Evolutionary conservation across 306 rosid species (phyloP).

Genomic region (Datisca glomerata): DNA sequence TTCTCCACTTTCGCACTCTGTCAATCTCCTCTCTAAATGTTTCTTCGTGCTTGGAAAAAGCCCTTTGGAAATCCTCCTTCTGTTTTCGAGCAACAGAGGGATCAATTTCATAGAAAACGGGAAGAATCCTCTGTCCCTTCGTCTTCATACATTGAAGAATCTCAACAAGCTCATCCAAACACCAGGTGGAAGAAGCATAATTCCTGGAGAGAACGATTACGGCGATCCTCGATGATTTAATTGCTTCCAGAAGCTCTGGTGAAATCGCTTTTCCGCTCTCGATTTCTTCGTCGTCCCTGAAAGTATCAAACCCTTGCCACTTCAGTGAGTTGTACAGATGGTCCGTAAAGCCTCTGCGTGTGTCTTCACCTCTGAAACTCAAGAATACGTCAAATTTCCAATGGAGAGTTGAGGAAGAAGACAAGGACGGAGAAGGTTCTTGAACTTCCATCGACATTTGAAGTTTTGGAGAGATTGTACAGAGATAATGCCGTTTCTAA

Average conservation of each 20-base stretch:
- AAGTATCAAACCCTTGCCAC: not conserved
- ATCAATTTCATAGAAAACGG: slow-evolving; percentile 10
- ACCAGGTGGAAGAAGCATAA: slow-evolving; percentile 2
- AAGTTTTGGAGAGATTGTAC: no score
- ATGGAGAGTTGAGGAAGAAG: no score
- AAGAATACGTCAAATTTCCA: no score
- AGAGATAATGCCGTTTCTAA: no score
- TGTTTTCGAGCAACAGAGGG: slow-evolving; percentile 3
- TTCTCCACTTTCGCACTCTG: slow-evolving; percentile 1
- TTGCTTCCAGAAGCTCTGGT: not conserved
- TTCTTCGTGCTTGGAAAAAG: not conserved
- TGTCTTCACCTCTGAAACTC: no score
- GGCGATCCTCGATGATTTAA: not conserved
- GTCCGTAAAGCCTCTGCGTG: no score
- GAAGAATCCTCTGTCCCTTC: not conserved
- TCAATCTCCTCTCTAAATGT: not conserved
- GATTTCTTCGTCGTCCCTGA: not conserved
- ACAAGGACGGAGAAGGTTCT: no score
- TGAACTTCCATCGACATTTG: no score
- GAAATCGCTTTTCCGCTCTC: not conserved
- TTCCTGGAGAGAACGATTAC: not conserved
- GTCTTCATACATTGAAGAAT: not conserved
- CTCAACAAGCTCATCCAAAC: not conserved
- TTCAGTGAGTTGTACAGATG: not conserved
- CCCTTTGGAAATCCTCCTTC: not conserved